Percentiles rank a stretch among this genome's conserved stretches.
Evolutionary conservation across 2,329 filamentous ascomycete species (phyloP).

Genomic region (Cytospora chrysosperma): DNA sequence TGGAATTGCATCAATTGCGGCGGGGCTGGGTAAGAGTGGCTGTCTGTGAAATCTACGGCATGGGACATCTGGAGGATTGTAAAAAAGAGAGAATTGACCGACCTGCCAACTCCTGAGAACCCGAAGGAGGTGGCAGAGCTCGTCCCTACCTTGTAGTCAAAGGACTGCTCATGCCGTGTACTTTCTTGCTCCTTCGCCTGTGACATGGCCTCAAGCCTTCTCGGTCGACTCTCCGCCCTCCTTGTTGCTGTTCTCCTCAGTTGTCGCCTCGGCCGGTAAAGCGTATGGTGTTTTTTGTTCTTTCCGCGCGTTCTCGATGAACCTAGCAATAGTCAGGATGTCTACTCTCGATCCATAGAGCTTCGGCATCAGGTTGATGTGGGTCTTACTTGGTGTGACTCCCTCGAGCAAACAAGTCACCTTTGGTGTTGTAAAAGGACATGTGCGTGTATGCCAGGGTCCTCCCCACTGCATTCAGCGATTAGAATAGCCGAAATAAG

Average conservation of each 20-base stretch:
- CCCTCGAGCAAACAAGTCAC: constrained; percentile 59
- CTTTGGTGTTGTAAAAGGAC: constrained; percentile 57
- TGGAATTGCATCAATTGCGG: no score
- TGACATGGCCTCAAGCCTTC: background rate
- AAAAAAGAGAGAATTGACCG: no score
- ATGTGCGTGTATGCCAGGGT: constrained; percentile 62
- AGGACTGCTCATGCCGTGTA: background rate
- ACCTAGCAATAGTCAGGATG: background rate
- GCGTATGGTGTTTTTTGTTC: background rate
- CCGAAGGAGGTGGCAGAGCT: no score
- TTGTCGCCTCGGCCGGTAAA: background rate
- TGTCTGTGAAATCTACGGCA: no score
- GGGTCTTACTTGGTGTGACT: constrained; percentile 64
- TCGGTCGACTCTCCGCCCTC: background rate
- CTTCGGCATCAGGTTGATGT: background rate
- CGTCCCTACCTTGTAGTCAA: background rate
- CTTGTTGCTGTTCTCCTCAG: background rate
- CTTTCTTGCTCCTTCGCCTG: background rate
- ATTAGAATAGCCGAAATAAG: background rate
- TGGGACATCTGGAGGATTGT: no score
- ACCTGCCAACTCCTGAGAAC: no score
- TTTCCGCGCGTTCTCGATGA: background rate
- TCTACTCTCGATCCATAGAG: background rate
- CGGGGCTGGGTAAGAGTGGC: no score
- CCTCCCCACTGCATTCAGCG: constrained; percentile 52